phyloP scores from a whole-genome alignment of 306 rosid species.

The Trichosanthes cucumerina region DNA sequence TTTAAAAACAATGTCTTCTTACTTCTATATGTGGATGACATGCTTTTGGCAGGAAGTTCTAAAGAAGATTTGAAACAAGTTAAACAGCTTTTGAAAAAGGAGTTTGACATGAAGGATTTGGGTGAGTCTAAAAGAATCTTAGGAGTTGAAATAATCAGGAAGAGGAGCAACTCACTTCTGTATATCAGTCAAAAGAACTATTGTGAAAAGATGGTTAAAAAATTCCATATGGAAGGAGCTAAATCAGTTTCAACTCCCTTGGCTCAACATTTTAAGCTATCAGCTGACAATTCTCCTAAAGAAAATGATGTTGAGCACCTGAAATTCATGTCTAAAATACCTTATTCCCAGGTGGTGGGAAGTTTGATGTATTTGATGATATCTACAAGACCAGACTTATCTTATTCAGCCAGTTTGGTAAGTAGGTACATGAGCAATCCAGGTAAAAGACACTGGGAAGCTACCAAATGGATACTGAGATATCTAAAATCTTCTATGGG shows the following conservation, averaged over 20 bases:
- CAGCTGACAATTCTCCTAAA: background rate
- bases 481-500: background rate
- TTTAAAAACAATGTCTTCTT: fast-evolving
- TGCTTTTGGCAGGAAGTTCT: background rate
- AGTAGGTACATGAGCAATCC: background rate
- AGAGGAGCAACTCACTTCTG: fast-evolving
- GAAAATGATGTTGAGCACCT: fast-evolving
- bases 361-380: background rate
- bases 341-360: background rate
- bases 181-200: fast-evolving
- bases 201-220: fast-evolving
- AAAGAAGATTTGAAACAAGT: fast-evolving
- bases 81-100: background rate
- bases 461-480: background rate
- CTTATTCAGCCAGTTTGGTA: background rate
- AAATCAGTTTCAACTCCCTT: background rate
- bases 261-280: background rate
- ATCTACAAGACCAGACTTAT: background rate
- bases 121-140: background rate
- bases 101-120: background rate
- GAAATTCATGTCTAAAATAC: background rate
- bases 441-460: background rate
- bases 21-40: background rate
- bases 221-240: background rate
- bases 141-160: background rate